Conservation (phyloP, 208 protist genomes). For the Jaenimonas drosophilae region DNA sequence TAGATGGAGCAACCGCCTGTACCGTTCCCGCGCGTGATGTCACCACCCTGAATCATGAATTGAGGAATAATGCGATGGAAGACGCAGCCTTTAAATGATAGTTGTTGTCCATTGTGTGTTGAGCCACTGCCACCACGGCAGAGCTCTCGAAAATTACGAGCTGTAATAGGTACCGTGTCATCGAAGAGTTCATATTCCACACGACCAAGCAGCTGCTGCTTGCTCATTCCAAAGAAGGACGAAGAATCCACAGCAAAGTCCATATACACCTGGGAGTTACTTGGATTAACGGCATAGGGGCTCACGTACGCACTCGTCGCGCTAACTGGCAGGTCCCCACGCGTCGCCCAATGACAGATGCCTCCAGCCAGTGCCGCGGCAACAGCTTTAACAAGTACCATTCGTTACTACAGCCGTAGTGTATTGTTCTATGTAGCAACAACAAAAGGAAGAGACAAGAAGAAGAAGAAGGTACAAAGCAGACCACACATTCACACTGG, state of each 20-base stretch:
- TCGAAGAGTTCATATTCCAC: slow-evolving; percentile 93
- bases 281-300: slow-evolving; percentile 47
- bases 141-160: slow-evolving; percentile 81
- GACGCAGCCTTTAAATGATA: slow-evolving; percentile 86
- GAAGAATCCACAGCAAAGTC: slow-evolving; percentile 40
- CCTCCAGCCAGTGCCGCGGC: no score
- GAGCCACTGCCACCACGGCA: slow-evolving; percentile 41
- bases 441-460: no score
- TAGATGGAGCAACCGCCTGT: slow-evolving; percentile 93
- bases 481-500: no score
- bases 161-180: slow-evolving; percentile 90
- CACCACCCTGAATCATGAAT: slow-evolving; percentile 95
- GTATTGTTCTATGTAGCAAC: no score
- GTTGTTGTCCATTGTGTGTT: slow-evolving; percentile 73
- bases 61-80: slow-evolving; percentile 94
- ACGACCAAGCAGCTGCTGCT: slow-evolving; percentile 56
- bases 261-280: slow-evolving; percentile 81
- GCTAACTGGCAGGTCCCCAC: no score
- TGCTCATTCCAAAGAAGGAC: slow-evolving; percentile 39
- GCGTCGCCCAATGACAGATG: no score
- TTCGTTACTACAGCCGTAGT: no score
- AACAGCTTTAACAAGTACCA: no score
- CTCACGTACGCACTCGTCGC: slow-evolving; percentile 26
- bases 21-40: slow-evolving; percentile 92
- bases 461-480: no score